Evolutionary conservation across 2,329 filamentous ascomycete species (phyloP), one percentile per base, ranked within the genome.

Genomic region (Epicoccum sorghinum): DNA sequence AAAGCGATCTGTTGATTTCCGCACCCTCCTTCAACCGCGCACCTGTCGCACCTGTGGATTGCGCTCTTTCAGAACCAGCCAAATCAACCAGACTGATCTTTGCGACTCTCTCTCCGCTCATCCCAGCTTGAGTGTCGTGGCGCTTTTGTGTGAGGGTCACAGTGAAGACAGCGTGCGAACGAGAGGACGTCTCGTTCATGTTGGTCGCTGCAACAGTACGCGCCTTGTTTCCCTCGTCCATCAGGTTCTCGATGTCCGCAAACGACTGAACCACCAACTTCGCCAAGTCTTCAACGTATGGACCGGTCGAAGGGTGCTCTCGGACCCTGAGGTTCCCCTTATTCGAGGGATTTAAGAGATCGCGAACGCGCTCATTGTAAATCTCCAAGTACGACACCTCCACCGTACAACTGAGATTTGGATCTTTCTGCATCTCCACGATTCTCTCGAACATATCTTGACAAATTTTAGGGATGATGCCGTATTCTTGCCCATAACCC

Each of bases 211-310:
- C 95, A 35, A 99, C 95, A 0, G 95, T 99, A 81, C 95, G 85
- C 30, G 95, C 95, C 78, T 99, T 99, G 81, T 99, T 99, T 69
- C 95, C 95, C 77, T 98, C 93, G 72, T 99, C 95, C 95, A 99
- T 99, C 67, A 99, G 79, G 71, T 97, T 88, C 70, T 99, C 95
- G 63, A 99, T 98, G 73, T 99, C 96, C 49, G 89, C 83, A 73
- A 99, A 98, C 56, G 91, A 93, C 64, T 91, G 86, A 36, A 99
- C 95, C 1, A 95, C 91, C 55, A 99, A 79, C 75, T 99, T 98
- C 58, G 96, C 93, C 67, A 99, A 82, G 80, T 99, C 95, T 76
- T 99, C 95, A 47, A 99, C 96, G 71, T 99, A 99, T 0, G 96
- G 96, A 60, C 95, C 95, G 1, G 95, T 97, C 3, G 93, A 96